These are phyloP conservation scores for Dichomitus squalens DNA, from an alignment of 1,284 basidiomycete species.

Conservation along the genomic window DNA sequence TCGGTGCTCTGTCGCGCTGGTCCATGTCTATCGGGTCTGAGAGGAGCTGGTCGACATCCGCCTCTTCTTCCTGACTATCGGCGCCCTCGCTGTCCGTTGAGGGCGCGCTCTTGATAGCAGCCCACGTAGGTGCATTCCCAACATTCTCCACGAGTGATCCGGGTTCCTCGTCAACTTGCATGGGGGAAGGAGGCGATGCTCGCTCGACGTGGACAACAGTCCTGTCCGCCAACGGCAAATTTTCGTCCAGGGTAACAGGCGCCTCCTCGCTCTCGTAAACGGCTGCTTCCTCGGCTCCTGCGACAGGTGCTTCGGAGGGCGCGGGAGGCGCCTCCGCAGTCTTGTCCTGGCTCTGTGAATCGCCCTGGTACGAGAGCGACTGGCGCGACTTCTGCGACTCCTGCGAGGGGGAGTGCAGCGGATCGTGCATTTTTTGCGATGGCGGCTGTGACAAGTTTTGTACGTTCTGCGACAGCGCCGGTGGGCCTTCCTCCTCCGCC, in stretches of 20 bases:
- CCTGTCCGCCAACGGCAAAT: not conserved
- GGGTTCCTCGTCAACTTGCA: not conserved
- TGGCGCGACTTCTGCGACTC: slow-evolving; percentile 11
- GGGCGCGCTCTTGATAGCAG: not conserved
- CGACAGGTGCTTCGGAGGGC: not conserved
- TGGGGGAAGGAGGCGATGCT: slow-evolving; percentile 1
- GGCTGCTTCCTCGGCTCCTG: not conserved
- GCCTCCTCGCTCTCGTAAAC: not conserved
- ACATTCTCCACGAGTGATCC: not conserved
- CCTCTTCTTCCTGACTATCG: slow-evolving; percentile 12
- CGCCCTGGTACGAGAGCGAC: slow-evolving; percentile 18
- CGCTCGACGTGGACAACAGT: not conserved
- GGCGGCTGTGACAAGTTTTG: not conserved
- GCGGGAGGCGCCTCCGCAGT: not conserved
- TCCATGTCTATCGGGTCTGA: slow-evolving; percentile 9
- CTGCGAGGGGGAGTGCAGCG: not conserved
- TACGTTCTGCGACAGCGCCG: not conserved
- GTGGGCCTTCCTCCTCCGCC: not conserved
- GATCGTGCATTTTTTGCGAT: too few relatives aligned
- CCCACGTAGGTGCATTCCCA: slow-evolving; percentile 8
- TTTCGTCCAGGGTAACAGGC: not conserved
- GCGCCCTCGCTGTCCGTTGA: not conserved
- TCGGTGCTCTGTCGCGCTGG: not conserved
- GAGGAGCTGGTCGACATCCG: slow-evolving; percentile 23
- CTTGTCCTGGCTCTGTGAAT: slow-evolving; percentile 21